Percentiles rank a stretch among this genome's conserved stretches.
Evolutionary conservation across 306 rosid species (phyloP).

Genomic region (Betula pendula): DNA sequence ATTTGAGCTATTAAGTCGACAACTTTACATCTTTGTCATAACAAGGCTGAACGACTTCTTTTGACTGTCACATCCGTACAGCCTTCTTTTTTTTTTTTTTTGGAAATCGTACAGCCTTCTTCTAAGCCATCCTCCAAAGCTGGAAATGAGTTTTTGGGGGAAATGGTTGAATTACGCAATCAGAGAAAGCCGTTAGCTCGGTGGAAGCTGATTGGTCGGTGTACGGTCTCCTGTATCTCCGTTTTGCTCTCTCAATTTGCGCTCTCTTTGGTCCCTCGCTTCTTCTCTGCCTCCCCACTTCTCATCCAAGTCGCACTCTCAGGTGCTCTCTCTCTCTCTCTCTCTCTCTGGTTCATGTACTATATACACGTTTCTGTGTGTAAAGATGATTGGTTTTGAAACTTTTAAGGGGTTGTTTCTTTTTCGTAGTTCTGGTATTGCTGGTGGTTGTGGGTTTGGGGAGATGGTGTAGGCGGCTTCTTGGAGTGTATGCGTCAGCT

Average conservation of each 20-base stretch:
- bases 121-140: neutral
- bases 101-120: neutral
- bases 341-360: neutral
- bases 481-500: conserved; percentile 37
- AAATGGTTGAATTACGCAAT: conserved; percentile 15
- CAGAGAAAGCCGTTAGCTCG: conserved; percentile 12
- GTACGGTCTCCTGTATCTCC: conserved; percentile 26
- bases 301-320: conserved; percentile 43
- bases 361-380: neutral
- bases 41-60: neutral
- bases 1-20: neutral
- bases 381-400: neutral
- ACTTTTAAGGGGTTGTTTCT: neutral
- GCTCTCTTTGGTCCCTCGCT: conserved; percentile 40
- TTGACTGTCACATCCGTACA: neutral
- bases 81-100: too few relatives aligned
- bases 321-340: conserved; percentile 22
- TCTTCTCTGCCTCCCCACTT: conserved; percentile 30
- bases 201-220: conserved; percentile 28
- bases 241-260: conserved; percentile 34
- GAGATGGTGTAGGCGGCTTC: conserved; percentile 39
- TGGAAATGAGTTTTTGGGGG: neutral
- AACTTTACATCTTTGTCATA: too few relatives aligned
- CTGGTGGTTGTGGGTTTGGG: conserved; percentile 35
- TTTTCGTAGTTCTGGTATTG: conserved; percentile 31